Conservation (phyloP, 1,284 basidiomycete genomes). For the Leccinum griseonigrum region DNA sequence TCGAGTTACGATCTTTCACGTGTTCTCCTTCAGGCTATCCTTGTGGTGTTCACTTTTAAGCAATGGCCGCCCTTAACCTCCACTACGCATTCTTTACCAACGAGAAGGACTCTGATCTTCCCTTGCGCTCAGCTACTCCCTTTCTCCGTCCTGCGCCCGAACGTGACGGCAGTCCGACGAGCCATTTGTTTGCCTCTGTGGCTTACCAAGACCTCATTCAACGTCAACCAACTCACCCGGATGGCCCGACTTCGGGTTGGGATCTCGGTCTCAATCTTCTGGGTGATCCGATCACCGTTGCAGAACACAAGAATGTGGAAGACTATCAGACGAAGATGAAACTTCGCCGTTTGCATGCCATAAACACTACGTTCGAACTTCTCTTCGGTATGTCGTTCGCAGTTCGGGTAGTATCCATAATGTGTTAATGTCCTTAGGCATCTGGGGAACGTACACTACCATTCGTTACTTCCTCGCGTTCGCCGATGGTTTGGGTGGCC, state of each 20-base stretch:
- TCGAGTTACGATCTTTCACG: conserved; percentile 18
- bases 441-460: conserved; percentile 59
- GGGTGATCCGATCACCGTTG: conserved; percentile 38
- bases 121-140: conserved; percentile 46
- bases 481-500: conserved; percentile 38
- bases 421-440: conserved; percentile 34
- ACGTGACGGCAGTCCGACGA: conserved; percentile 45
- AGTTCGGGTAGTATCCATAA: not conserved
- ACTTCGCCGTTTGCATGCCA: conserved; percentile 40
- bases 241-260: conserved; percentile 35
- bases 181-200: conserved; percentile 40
- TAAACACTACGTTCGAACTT: conserved; percentile 40
- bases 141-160: conserved; percentile 47
- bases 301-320: conserved; percentile 41
- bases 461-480: conserved; percentile 63
- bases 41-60: conserved; percentile 15
- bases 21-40: conserved; percentile 6
- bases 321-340: conserved; percentile 39
- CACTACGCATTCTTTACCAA: conserved; percentile 52
- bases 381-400: conserved; percentile 45
- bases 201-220: conserved; percentile 49
- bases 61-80: conserved; percentile 55
- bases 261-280: conserved; percentile 40
- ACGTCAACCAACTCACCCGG: conserved; percentile 43
- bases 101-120: conserved; percentile 39